These are phyloP conservation scores for Vitis cinerea DNA, from an alignment of 164 flowering plant species.

Conservation along the genomic window DNA sequence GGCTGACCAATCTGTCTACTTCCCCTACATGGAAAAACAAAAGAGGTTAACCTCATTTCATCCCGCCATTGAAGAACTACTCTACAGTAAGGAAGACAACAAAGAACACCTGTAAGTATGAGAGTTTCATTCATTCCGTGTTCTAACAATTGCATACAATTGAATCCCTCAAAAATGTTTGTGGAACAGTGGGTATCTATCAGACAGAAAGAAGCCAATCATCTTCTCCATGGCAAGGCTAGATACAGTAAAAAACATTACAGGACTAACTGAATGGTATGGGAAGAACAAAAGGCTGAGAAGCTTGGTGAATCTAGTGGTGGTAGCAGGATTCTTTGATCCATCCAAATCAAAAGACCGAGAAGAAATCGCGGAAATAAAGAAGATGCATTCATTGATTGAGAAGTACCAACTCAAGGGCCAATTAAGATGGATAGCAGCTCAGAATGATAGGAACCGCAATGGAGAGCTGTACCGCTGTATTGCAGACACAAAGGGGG, in stretches of 20 bases:
- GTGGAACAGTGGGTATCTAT: conserved; percentile 71
- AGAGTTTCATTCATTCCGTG: not conserved
- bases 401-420: conserved; percentile 75
- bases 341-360: conserved; percentile 85
- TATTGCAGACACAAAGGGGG: conserved; percentile 90
- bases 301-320: conserved; percentile 72
- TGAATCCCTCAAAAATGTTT: not conserved
- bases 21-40: conserved; percentile 67
- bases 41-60: conserved; percentile 59
- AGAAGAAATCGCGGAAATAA: conserved; percentile 86
- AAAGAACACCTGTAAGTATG: conserved; percentile 75
- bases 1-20: conserved; percentile 89
- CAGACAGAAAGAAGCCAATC: conserved; percentile 81
- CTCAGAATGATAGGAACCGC: conserved; percentile 72
- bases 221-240: conserved; percentile 99
- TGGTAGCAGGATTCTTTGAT: conserved; percentile 87
- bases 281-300: conserved; percentile 80
- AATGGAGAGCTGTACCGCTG: conserved; percentile 86
- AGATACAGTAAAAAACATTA: conserved; percentile 83
- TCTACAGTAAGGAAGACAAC: conserved; percentile 64
- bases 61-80: conserved; percentile 83
- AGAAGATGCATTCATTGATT: conserved; percentile 75
- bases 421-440: conserved; percentile 92
- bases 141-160: not conserved
- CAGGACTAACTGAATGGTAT: conserved; percentile 86